phyloP scores from a whole-genome alignment of 805 yeast genomes.

The Saturnispora diversa region DNA sequence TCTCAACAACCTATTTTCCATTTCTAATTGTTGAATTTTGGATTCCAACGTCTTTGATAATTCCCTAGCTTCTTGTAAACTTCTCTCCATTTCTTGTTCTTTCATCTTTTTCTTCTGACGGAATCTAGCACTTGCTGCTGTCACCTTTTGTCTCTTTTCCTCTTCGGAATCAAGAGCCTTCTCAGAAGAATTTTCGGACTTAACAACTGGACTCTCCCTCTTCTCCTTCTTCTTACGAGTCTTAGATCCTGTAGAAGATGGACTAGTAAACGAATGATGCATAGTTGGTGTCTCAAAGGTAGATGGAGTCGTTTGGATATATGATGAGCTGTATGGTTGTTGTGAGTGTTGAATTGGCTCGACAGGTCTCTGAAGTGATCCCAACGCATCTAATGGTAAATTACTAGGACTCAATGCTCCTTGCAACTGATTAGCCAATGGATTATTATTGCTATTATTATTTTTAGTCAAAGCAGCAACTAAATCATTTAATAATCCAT shows the following conservation, averaged over 20 bases:
- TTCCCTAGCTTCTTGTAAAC: conserved; percentile 64
- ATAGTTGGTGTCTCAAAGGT: background rate
- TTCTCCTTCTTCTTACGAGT: background rate
- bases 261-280: conserved; percentile 1
- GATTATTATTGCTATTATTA: background rate
- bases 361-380: conserved; percentile 4
- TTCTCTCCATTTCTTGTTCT: conserved; percentile 84
- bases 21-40: conserved; percentile 74
- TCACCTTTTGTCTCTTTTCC: conserved; percentile 79
- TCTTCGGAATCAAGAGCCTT: conserved; percentile 30
- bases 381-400: conserved; percentile 1
- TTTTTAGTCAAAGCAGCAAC: conserved; percentile 6
- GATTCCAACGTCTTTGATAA: conserved; percentile 57
- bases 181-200: background rate
- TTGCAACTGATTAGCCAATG: conserved; percentile 2
- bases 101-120: conserved; percentile 85
- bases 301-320: conserved; percentile 1
- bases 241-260: background rate
- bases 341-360: no score
- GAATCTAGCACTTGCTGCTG: conserved; percentile 92
- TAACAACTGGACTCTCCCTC: background rate
- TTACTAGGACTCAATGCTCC: no score
- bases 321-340: no score
- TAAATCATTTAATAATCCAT: conserved; percentile 7
- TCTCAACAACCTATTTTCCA: conserved; percentile 84